These are phyloP conservation scores for Podospora fimiseda DNA, from an alignment of 495 filamentous ascomycete genomes.

Conservation along the genomic window DNA sequence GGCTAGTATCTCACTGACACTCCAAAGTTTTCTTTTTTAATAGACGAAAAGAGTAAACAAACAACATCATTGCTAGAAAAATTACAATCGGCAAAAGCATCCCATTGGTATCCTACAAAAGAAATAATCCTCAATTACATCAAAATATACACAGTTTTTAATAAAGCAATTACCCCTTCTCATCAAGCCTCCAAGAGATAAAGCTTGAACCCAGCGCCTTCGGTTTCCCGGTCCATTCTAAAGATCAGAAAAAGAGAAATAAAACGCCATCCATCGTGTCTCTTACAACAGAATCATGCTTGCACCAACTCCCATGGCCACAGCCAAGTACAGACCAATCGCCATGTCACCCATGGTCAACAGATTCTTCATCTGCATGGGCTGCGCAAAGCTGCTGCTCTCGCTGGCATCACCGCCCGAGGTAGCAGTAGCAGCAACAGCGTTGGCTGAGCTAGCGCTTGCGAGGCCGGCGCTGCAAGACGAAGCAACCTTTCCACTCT, in stretches of 20 bases:
- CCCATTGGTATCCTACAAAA: background rate
- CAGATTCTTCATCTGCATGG: conserved; percentile 42
- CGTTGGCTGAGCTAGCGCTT: conserved; percentile 40
- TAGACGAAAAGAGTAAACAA: no score
- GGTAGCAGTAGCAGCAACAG: conserved; percentile 39
- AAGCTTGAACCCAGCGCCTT: background rate
- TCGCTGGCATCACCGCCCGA: conserved; percentile 19
- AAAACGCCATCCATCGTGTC: background rate
- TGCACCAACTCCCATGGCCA: conserved; percentile 60
- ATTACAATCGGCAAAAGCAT: no score
- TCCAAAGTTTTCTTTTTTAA: no score
- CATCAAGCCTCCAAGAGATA: background rate
- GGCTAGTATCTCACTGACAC: no score
- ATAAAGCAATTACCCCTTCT: background rate
- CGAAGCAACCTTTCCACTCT: conserved; percentile 5
- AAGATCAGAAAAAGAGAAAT: background rate
- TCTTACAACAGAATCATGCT: conserved; percentile 72
- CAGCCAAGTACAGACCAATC: conserved; percentile 60
- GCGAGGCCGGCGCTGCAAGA: conserved; percentile 31
- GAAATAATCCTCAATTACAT: background rate
- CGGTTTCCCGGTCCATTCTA: background rate
- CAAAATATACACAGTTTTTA: background rate
- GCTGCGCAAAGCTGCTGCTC: conserved; percentile 28
- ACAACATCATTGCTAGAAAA: no score
- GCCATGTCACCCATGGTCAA: conserved; percentile 59